Conservation (phyloP, 495 filamentous ascomycete species). For the Xylaria castorea region DNA sequence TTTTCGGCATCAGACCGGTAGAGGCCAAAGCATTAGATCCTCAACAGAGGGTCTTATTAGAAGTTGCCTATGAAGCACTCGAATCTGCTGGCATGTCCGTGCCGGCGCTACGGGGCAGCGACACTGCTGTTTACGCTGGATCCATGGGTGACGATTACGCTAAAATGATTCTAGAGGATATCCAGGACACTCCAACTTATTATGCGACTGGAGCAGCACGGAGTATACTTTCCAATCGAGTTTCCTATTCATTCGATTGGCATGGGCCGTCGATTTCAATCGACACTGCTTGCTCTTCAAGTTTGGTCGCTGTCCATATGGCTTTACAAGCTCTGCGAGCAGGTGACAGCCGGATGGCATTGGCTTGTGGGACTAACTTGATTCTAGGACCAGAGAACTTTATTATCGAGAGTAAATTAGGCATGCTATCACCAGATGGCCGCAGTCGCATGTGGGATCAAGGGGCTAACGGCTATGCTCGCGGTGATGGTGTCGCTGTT, state of each 20-base stretch:
- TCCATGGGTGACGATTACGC: conserved; percentile 46
- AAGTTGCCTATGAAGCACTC: conserved; percentile 57
- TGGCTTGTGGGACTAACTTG: conserved; percentile 49
- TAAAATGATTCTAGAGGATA: conserved; percentile 41
- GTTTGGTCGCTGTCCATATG: conserved; percentile 47
- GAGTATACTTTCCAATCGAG: conserved; percentile 53
- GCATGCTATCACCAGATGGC: conserved; percentile 45
- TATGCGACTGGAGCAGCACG: conserved; percentile 35
- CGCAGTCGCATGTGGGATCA: conserved; percentile 51
- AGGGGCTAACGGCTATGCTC: conserved; percentile 66
- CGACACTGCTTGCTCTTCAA: conserved; percentile 57
- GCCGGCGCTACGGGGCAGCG: conserved; percentile 30
- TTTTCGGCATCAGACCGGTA: conserved; percentile 52
- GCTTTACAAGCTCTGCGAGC: conserved; percentile 50
- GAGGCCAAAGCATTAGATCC: conserved; percentile 51
- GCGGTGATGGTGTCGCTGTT: conserved; percentile 60
- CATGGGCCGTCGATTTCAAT: conserved; percentile 46
- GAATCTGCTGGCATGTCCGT: conserved; percentile 56
- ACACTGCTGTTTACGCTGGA: conserved; percentile 48
- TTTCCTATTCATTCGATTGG: conserved; percentile 57
- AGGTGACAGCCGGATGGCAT: conserved; percentile 47
- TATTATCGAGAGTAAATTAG: conserved; percentile 42
- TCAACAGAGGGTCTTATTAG: conserved; percentile 45
- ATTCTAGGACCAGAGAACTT: conserved; percentile 35
- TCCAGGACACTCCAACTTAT: conserved; percentile 36